phyloP scores from a whole-genome alignment of 2,329 filamentous ascomycete genomes.

The Pseudogymnoascus sp. region DNA sequence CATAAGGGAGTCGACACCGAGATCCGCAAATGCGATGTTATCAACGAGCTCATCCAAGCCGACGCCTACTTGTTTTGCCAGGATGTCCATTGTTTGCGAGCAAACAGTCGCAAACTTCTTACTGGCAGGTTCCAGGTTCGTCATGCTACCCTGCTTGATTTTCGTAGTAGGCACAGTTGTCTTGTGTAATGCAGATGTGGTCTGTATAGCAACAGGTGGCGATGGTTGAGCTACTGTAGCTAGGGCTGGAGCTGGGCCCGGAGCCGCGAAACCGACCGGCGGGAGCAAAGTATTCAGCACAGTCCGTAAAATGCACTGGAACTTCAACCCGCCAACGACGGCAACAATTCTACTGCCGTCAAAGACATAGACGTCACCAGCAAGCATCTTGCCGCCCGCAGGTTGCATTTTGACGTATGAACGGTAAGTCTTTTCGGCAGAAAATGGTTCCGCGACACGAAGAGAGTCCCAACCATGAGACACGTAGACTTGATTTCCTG shows the following conservation, averaged over 20 bases:
- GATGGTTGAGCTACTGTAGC: constrained; percentile 32
- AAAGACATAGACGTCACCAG: constrained; percentile 49
- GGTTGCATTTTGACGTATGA: constrained; percentile 52
- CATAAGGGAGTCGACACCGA: constrained; percentile 57
- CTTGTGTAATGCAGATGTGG: constrained; percentile 24
- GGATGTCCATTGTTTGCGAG: constrained; percentile 42
- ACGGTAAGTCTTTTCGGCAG: constrained; percentile 42
- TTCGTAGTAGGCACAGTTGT: constrained; percentile 26
- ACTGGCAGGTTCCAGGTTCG: constrained; percentile 43
- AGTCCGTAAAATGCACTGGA: constrained; percentile 41
- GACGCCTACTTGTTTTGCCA: constrained; percentile 51
- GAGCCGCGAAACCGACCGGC: constrained; percentile 42
- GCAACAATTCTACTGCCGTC: constrained; percentile 30
- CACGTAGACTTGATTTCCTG: constrained; percentile 49
- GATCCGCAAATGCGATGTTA: constrained; percentile 48
- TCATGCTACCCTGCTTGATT: constrained; percentile 40
- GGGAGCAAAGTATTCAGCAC: constrained; percentile 62
- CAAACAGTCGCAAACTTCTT: constrained; percentile 43
- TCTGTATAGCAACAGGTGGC: constrained; percentile 25
- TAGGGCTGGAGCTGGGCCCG: constrained; percentile 27
- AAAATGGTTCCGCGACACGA: constrained; percentile 42
- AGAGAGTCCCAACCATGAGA: constrained; percentile 53
- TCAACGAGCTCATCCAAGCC: constrained; percentile 48
- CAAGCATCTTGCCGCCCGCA: constrained; percentile 43
- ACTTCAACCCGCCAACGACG: constrained; percentile 23